A percentile compares a stretch with the other conserved stretches of the same genome.
Conservation (phyloP, 495 filamentous ascomycete species). For the Cenococcum geophilum region DNA sequence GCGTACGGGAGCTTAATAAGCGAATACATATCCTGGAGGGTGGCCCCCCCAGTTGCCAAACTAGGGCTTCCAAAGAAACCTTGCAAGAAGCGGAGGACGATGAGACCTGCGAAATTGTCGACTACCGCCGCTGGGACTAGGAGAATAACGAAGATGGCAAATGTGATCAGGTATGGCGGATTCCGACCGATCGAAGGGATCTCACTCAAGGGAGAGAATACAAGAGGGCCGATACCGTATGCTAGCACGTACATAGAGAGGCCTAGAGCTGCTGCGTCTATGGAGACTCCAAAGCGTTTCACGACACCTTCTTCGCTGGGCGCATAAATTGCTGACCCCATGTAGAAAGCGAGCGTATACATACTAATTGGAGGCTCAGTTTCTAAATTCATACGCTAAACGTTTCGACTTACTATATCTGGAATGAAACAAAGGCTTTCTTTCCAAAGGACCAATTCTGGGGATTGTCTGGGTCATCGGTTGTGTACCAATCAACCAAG, state of each 20-base stretch:
- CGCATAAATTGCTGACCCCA: constrained; percentile 47
- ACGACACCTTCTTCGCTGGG: constrained; percentile 38
- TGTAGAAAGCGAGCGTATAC: constrained; percentile 48
- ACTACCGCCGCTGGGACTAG: constrained; percentile 46
- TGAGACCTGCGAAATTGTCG: constrained; percentile 44
- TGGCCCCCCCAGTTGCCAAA: constrained; percentile 51
- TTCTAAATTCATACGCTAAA: neutral
- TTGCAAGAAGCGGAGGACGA: constrained; percentile 49
- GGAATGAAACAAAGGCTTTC: constrained; percentile 31
- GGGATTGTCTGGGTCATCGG: constrained; percentile 36
- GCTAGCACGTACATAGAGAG: constrained; percentile 52
- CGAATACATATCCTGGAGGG: constrained; percentile 51
- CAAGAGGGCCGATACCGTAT: constrained; percentile 46
- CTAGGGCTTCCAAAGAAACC: constrained; percentile 52
- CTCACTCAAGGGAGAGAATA: constrained; percentile 45
- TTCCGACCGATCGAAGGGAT: constrained; percentile 45
- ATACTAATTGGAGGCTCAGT: constrained; percentile 39
- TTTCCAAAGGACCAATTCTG: constrained; percentile 38
- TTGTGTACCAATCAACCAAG: constrained; percentile 40
- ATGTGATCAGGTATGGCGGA: constrained; percentile 43
- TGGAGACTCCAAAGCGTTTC: constrained; percentile 41
- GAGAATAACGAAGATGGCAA: constrained; percentile 47
- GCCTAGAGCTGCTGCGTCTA: constrained; percentile 42
- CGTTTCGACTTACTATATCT: constrained; percentile 28
- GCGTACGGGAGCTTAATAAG: constrained; percentile 50